A percentile compares a stretch with the other conserved stretches of the same genome.
Conservation (phyloP, 1,139 yeast species). For the Suhomyces maxii region DNA sequence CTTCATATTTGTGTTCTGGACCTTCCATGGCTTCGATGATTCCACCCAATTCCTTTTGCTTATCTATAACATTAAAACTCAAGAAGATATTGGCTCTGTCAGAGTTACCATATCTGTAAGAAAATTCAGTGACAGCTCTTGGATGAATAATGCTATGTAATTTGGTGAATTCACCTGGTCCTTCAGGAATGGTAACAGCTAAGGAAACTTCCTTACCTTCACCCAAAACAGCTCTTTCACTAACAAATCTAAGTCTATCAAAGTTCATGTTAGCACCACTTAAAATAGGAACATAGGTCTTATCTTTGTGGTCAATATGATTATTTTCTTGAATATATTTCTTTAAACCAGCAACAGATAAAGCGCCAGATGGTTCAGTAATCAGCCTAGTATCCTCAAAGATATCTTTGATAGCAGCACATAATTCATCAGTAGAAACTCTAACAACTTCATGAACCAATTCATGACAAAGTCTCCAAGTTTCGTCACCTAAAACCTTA, state of each 20-base stretch:
- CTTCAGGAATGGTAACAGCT: constrained; percentile 86
- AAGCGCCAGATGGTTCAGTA: constrained; percentile 96
- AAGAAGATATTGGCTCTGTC: constrained; percentile 77
- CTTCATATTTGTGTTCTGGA: constrained; percentile 53
- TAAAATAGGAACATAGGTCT: constrained; percentile 79
- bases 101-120: constrained; percentile 68
- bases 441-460: constrained; percentile 85
- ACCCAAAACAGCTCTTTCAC: constrained; percentile 96
- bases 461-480: constrained; percentile 76
- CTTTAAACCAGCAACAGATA: constrained; percentile 92
- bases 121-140: constrained; percentile 87
- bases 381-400: constrained; percentile 94
- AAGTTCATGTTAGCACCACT: constrained; percentile 99
- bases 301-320: constrained; percentile 67
- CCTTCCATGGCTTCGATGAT: constrained; percentile 41
- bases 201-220: constrained; percentile 96
- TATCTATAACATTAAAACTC: constrained; percentile 79
- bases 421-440: constrained; percentile 90
- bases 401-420: constrained; percentile 96
- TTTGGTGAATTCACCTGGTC: constrained; percentile 83
- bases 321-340: constrained; percentile 69
- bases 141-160: constrained; percentile 79
- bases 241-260: constrained; percentile 92
- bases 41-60: constrained; percentile 51
- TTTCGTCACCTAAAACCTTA: constrained; percentile 83